These are phyloP conservation scores for Tuber magnatum DNA, from an alignment of 495 filamentous ascomycete species.

Conservation along the genomic window DNA sequence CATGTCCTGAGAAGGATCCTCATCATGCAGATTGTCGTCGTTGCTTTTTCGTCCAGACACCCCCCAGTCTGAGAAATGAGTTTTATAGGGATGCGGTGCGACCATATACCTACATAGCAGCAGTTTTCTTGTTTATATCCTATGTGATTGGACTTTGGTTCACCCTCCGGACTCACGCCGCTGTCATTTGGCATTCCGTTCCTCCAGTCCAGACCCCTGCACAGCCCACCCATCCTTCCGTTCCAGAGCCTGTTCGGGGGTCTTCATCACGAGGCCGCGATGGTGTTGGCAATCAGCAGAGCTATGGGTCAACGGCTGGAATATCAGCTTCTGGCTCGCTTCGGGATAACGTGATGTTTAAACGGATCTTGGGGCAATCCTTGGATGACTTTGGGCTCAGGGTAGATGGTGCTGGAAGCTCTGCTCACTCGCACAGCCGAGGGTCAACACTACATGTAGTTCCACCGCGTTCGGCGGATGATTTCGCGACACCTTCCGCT, in stretches of 20 bases:
- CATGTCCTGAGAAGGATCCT: conserved; percentile 54
- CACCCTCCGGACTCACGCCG: conserved; percentile 90
- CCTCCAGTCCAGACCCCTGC: conserved; percentile 39
- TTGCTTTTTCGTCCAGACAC: conserved; percentile 86
- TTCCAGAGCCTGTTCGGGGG: conserved; percentile 22
- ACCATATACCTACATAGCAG: conserved; percentile 84
- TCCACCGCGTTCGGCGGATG: conserved; percentile 49
- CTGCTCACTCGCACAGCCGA: conserved; percentile 42
- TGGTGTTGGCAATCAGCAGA: conserved; percentile 20
- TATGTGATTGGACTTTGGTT: conserved; percentile 96
- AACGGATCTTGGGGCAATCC: conserved; percentile 84
- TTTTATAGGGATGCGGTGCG: conserved; percentile 87
- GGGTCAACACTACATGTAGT: conserved; percentile 58
- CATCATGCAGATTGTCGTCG: conserved; percentile 67
- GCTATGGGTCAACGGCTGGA: conserved; percentile 32
- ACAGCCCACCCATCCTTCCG: conserved; percentile 6
- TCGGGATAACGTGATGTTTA: conserved; percentile 82
- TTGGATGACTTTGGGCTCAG: conserved; percentile 67
- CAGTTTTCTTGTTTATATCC: conserved; percentile 77
- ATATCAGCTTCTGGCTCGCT: conserved; percentile 45
- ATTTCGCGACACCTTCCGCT: conserved; percentile 22
- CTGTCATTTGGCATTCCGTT: conserved; percentile 77
- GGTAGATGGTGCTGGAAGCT: conserved; percentile 45
- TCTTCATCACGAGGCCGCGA: conserved; percentile 34
- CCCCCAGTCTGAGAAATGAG: conserved; percentile 65